Evolutionary conservation across 2,329 filamentous ascomycete genomes (phyloP).

Genomic region (Botrytis tulipae): DNA sequence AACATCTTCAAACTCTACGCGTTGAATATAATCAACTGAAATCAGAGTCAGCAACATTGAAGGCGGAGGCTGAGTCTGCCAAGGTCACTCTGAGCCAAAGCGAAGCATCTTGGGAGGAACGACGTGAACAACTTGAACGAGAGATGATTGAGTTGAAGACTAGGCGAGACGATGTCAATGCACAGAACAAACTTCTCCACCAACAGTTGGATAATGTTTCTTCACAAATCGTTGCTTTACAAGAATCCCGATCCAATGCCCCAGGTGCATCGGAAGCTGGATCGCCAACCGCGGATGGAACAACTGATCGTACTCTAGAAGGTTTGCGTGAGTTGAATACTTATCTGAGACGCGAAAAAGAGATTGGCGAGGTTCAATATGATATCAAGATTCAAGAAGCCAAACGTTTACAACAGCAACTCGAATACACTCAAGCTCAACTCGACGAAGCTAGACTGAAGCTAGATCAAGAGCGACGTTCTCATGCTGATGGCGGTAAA

Average conservation of each 20-base stretch:
- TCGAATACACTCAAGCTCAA: constrained; percentile 82
- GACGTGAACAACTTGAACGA: constrained; percentile 74
- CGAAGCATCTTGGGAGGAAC: constrained; percentile 84
- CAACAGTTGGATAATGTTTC: constrained; percentile 83
- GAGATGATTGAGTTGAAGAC: constrained; percentile 78
- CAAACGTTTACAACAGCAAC: constrained; percentile 84
- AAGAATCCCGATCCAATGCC: constrained; percentile 65
- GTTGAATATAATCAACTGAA: constrained; percentile 79
- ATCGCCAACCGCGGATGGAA: constrained; percentile 40
- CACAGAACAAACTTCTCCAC: constrained; percentile 88
- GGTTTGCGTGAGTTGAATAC: constrained; percentile 87
- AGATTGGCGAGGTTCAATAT: constrained; percentile 95
- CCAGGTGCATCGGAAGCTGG: constrained; percentile 53
- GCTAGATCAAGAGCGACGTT: constrained; percentile 82
- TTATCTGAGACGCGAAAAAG: constrained; percentile 91
- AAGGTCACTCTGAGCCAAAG: constrained; percentile 75
- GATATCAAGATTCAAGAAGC: constrained; percentile 85
- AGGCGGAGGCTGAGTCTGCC: constrained; percentile 80
- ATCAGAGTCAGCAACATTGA: constrained; percentile 70
- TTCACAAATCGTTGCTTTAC: constrained; percentile 73
- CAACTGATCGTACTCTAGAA: constrained; percentile 61
- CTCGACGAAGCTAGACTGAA: constrained; percentile 87
- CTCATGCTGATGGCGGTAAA: constrained; percentile 70
- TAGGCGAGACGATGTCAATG: constrained; percentile 77
- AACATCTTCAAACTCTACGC: constrained; percentile 74